Conservation (phyloP, 179 eudicot species). For the Beta macrorhiza region DNA sequence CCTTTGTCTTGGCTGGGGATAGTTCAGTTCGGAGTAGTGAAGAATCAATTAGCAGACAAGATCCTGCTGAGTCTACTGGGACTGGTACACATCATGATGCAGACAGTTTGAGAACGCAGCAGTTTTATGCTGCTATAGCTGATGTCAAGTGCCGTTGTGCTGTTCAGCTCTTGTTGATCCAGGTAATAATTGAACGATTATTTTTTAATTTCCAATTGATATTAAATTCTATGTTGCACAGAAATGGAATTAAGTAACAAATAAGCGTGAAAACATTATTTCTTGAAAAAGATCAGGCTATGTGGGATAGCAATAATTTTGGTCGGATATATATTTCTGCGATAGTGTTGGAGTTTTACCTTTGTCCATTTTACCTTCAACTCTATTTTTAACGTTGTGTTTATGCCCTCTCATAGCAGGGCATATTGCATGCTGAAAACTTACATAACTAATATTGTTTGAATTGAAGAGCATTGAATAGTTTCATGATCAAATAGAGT, state of each 20-base stretch:
- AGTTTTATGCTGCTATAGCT: slow-evolving; percentile 62
- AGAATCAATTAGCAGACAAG: slow-evolving; percentile 38
- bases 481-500: neutral
- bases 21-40: slow-evolving; percentile 38
- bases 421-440: neutral
- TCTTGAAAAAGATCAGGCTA: neutral
- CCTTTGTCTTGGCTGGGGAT: slow-evolving; percentile 46
- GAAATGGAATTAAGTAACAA: neutral
- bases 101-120: slow-evolving; percentile 45
- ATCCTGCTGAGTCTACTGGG: slow-evolving; percentile 43
- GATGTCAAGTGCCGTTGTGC: slow-evolving; percentile 85
- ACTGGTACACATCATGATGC: slow-evolving; percentile 42
- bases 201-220: neutral
- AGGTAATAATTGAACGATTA: slow-evolving; percentile 42
- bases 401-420: neutral
- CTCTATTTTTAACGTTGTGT: neutral
- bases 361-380: neutral
- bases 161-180: slow-evolving; percentile 86
- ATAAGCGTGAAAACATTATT: neutral
- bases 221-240: neutral
- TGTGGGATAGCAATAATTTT: neutral
- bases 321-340: no score
- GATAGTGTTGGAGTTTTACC: neutral
- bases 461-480: neutral
- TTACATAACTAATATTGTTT: neutral